Conservation (phyloP, 139 green algal genomes). For the Ettlia oleoabundans region DNA sequence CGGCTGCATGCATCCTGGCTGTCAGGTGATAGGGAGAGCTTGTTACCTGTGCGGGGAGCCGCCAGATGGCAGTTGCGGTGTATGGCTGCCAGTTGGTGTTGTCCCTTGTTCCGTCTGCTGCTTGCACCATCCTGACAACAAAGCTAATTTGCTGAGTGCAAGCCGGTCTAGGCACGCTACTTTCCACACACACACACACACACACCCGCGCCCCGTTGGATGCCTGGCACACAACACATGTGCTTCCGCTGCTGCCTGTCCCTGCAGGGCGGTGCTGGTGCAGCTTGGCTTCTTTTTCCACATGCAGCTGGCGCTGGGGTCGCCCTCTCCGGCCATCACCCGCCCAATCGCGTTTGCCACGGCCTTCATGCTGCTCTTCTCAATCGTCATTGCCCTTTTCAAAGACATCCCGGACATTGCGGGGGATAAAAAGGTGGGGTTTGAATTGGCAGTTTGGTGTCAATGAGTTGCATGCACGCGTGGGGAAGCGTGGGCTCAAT, state of each 20-base stretch:
- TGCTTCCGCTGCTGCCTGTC: not conserved
- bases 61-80: not conserved
- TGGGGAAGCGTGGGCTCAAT: too few species aligned
- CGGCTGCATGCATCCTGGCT: conserved; percentile 85
- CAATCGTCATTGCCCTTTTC: conserved; percentile 96
- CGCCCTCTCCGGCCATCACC: conserved; percentile 37
- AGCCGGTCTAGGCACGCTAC: too few species aligned
- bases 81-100: too few species aligned
- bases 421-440: conserved; percentile 72
- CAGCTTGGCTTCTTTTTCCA: conserved; percentile 92
- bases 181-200: too few species aligned
- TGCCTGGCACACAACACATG: not conserved
- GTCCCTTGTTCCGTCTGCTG: too few species aligned
- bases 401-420: conserved; percentile 95
- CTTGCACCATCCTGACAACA: too few species aligned
- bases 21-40: conserved; percentile 60
- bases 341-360: conserved; percentile 70
- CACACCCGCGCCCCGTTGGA: not conserved
- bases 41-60: too few species aligned
- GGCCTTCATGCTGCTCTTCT: conserved; percentile 93
- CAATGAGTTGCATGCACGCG: too few species aligned
- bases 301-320: conserved; percentile 65
- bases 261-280: conserved; percentile 58
- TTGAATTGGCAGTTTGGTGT: too few species aligned
- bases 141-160: too few species aligned